phyloP scores from a whole-genome alignment of 768 basidiomycete species.

The Suillus weaverae region DNA sequence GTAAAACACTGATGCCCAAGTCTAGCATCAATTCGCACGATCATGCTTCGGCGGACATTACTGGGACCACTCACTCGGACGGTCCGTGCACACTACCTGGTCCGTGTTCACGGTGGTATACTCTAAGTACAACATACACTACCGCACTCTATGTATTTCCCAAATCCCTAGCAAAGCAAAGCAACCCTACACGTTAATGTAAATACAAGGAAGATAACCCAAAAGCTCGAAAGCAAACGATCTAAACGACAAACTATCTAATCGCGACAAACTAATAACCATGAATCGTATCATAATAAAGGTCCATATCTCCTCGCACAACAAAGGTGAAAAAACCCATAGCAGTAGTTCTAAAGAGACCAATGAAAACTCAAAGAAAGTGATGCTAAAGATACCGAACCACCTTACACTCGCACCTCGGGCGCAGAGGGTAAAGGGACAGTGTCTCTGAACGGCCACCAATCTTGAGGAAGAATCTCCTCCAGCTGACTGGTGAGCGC shows the following conservation, averaged over 20 bases:
- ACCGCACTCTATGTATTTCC: neutral
- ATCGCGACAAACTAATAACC: constrained; percentile 1
- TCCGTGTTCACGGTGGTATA: neutral
- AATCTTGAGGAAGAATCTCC: constrained; percentile 16
- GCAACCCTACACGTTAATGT: constrained; percentile 1
- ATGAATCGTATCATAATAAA: constrained; percentile 5
- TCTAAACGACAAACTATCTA: neutral
- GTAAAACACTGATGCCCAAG: too few relatives aligned
- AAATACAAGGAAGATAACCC: neutral
- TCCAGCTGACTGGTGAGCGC: constrained; percentile 16
- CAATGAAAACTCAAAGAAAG: neutral
- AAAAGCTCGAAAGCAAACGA: neutral
- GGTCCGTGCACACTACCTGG: neutral
- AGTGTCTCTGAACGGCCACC: constrained; percentile 19
- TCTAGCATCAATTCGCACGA: neutral
- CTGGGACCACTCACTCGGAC: neutral
- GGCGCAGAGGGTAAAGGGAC: constrained; percentile 7
- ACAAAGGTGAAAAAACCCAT: neutral
- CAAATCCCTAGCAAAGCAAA: neutral
- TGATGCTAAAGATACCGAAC: neutral
- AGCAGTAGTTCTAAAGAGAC: neutral
- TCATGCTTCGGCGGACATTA: too few relatives aligned
- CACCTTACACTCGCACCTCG: constrained; percentile 9
- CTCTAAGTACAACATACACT: neutral
- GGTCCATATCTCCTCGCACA: constrained; percentile 12